Conservation (phyloP, 441 rosid genomes). For the Flueggea neowawraea region DNA sequence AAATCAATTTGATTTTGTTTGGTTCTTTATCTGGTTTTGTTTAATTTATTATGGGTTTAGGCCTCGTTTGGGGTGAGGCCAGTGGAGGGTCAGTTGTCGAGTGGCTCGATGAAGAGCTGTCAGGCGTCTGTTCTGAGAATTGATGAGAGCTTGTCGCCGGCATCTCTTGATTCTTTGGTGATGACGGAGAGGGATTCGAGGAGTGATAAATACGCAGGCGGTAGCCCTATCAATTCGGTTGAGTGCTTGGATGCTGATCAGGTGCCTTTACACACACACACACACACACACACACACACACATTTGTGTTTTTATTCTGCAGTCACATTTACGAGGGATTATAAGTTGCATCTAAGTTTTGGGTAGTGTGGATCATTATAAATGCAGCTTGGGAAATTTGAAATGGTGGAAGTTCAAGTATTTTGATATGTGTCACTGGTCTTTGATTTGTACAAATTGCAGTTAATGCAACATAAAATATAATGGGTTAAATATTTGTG, state of each 20-base stretch:
- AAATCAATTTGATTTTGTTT: neutral
- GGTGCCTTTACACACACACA: conserved; percentile 26
- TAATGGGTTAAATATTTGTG: too few species aligned
- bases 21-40: neutral
- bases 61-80: conserved; percentile 55
- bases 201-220: conserved; percentile 49
- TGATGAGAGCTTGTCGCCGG: conserved; percentile 81
- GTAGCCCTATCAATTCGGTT: conserved; percentile 67
- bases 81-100: conserved; percentile 61
- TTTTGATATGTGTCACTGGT: too few species aligned
- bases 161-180: conserved; percentile 87
- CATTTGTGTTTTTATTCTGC: too few species aligned
- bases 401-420: too few species aligned
- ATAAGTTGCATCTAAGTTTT: too few species aligned
- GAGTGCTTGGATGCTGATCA: conserved; percentile 94
- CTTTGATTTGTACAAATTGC: too few species aligned
- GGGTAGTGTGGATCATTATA: too few species aligned
- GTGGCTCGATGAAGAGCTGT: conserved; percentile 44
- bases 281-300: too few species aligned
- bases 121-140: conserved; percentile 60
- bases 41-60: conserved; percentile 15
- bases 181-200: conserved; percentile 65
- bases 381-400: too few species aligned
- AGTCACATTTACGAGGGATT: too few species aligned
- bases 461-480: too few species aligned